These are phyloP conservation scores for Sarcomyxa edulis DNA, from an alignment of 768 basidiomycete species.

Conservation along the genomic window DNA sequence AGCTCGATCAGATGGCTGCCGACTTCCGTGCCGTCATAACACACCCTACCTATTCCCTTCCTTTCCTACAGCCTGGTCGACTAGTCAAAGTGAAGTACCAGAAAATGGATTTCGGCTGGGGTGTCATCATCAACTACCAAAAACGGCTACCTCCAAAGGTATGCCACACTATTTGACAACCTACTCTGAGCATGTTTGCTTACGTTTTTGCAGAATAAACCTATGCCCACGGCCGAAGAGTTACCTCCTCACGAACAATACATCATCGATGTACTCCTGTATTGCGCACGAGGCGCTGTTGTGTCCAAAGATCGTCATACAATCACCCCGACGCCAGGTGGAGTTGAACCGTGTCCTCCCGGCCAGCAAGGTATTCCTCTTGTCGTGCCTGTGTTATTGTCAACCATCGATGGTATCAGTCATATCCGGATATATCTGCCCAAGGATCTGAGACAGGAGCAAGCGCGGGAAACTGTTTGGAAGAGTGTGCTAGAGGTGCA, in stretches of 20 bases:
- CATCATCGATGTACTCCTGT: conserved; percentile 86
- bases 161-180: conserved; percentile 9
- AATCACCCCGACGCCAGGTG: conserved; percentile 54
- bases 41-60: conserved; percentile 91
- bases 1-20: conserved; percentile 81
- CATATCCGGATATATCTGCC: conserved; percentile 84
- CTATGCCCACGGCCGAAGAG: conserved; percentile 64
- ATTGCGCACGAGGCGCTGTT: conserved; percentile 61
- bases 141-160: conserved; percentile 85
- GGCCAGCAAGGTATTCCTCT: conserved; percentile 77
- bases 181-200: too few relatives aligned
- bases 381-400: conserved; percentile 83
- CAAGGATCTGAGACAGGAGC: conserved; percentile 79
- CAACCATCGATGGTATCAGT: conserved; percentile 82
- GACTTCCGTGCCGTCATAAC: conserved; percentile 93
- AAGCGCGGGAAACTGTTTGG: conserved; percentile 78
- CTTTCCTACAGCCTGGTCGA: conserved; percentile 89
- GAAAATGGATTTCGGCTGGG: conserved; percentile 94
- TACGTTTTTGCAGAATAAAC: conserved; percentile 43
- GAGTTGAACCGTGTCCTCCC: conserved; percentile 68
- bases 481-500: conserved; percentile 92
- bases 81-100: conserved; percentile 88
- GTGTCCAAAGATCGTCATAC: conserved; percentile 55
- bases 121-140: conserved; percentile 86
- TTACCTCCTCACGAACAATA: conserved; percentile 85